Evolutionary conservation across 768 basidiomycete genomes (phyloP), one percentile per base, ranked within the genome.

Genomic region (Boletus rubroflammeus): DNA sequence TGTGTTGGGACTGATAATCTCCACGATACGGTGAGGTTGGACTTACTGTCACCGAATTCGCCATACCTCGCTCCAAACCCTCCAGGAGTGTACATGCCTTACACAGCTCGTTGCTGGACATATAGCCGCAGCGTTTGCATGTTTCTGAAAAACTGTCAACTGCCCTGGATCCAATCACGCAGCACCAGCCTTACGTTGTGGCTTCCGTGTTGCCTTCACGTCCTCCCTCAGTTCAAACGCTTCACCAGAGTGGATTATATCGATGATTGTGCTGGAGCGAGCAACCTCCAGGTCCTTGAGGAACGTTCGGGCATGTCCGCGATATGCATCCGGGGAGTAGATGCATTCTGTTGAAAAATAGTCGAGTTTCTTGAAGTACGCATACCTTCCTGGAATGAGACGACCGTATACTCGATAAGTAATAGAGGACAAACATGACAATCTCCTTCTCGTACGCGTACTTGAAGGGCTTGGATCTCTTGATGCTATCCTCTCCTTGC

Each of bases 401-500:
- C 44, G 38, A 55, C 28, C 25, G n/a, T n/a, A 50, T 26, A 48
- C 41, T 39, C 53, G 45, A 14, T 28, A 31, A 35, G 17, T 21
- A 32, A 54, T 36, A 25, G 41, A 44, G 19, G 39, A 72, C 82
- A 58, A 61, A 93, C 97, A 99, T 98, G 58, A 99, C 97, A 31
- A 99, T 98, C 74, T 99, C 97, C 73, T 99, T 99, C 76, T 99
- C 97, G 64, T 98, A 98, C 0, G 93, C 88, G 66, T 98, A 99
- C 69, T 98, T 98, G 80, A 99, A 98, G n/a, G 97, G 97, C 73
- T 99, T 99, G 46, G 91, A 94, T 53, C 97, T 82, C 69, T 86
- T 92, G 69, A 98, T 98, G 1, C 93, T 95, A 64, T 97, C 93
- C 68, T 97, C 96, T 38, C 93, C 93, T 68, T 93, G 86, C 0